Evolutionary conservation across 306 rosid genomes (phyloP).

Genomic region (Delonix regia): DNA sequence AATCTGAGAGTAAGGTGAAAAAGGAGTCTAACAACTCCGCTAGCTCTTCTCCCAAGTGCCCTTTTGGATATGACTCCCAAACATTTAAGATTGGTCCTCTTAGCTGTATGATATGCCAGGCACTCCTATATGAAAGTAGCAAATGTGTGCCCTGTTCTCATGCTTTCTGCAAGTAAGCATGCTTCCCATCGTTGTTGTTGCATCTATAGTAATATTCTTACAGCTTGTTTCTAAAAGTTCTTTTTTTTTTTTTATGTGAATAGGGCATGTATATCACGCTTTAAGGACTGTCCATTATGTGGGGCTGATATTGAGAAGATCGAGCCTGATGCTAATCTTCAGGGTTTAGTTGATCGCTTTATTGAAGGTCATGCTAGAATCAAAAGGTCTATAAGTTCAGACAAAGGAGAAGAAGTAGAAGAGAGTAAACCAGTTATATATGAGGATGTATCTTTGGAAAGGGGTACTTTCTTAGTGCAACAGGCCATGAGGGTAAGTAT

Average conservation of each 20-base stretch:
- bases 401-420: slow-evolving; percentile 52
- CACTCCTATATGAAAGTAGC: slow-evolving; percentile 57
- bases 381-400: slow-evolving; percentile 67
- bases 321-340: slow-evolving; percentile 75
- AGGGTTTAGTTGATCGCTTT: slow-evolving; percentile 81
- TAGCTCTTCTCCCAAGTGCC: slow-evolving; percentile 66
- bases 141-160: slow-evolving; percentile 88
- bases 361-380: slow-evolving; percentile 99
- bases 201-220: slow-evolving; percentile 19
- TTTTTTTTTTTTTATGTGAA: slow-evolving; percentile 1
- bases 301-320: slow-evolving; percentile 90
- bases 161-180: slow-evolving; percentile 73
- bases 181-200: slow-evolving; percentile 2
- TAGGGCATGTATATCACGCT: slow-evolving; percentile 82
- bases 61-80: slow-evolving; percentile 81
- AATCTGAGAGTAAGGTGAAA: slow-evolving; percentile 49
- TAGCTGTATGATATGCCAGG: slow-evolving; percentile 83
- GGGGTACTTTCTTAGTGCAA: slow-evolving; percentile 95
- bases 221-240: slow-evolving; percentile 25
- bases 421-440: slow-evolving; percentile 70
- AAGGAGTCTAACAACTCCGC: slow-evolving; percentile 43
- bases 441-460: slow-evolving; percentile 94
- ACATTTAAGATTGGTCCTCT: slow-evolving; percentile 93
- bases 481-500: slow-evolving; percentile 96
- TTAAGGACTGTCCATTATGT: slow-evolving; percentile 88